Conservation (phyloP, 2,329 filamentous ascomycete genomes). For the Rutstroemia sp. region DNA sequence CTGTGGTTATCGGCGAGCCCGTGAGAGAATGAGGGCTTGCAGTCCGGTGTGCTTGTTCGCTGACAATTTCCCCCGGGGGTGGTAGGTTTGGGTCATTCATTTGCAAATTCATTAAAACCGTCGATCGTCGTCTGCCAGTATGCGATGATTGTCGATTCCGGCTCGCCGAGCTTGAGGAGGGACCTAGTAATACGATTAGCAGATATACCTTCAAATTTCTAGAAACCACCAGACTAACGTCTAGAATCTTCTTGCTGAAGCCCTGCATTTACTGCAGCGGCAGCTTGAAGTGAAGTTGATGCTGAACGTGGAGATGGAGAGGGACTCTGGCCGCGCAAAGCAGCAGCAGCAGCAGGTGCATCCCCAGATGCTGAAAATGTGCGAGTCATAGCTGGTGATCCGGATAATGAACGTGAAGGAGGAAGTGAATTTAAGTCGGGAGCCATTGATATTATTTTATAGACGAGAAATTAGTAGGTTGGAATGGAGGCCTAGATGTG, state of each 20-base stretch:
- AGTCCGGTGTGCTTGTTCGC: slow-evolving; percentile 35
- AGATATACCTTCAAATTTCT: background rate
- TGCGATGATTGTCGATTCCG: slow-evolving; percentile 37
- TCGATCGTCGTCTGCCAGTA: slow-evolving; percentile 54
- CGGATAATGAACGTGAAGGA: slow-evolving; percentile 33
- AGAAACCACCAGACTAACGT: slow-evolving; percentile 34
- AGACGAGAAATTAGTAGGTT: background rate
- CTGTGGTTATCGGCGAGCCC: slow-evolving; percentile 36
- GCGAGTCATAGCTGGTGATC: slow-evolving; percentile 32
- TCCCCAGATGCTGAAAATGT: slow-evolving; percentile 32
- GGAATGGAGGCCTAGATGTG: background rate
- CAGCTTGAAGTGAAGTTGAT: slow-evolving; percentile 65
- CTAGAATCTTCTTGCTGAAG: slow-evolving; percentile 59
- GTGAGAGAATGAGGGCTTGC: slow-evolving; percentile 41
- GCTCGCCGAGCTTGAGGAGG: slow-evolving; percentile 45
- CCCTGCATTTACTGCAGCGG: slow-evolving; percentile 71
- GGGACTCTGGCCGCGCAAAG: slow-evolving; percentile 41
- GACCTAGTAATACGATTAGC: slow-evolving; percentile 17
- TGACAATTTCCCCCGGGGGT: slow-evolving; percentile 59
- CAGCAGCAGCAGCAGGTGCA: slow-evolving; percentile 14
- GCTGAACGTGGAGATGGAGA: slow-evolving; percentile 57
- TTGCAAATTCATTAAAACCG: slow-evolving; percentile 65
- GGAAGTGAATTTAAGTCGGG: slow-evolving; percentile 55
- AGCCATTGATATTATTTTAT: slow-evolving; percentile 17
- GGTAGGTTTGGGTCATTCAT: slow-evolving; percentile 64